Evolutionary conservation across 2,329 filamentous ascomycete genomes (phyloP), one percentile per base, ranked within the genome.

Genomic region (Aureobasidium pullulans): DNA sequence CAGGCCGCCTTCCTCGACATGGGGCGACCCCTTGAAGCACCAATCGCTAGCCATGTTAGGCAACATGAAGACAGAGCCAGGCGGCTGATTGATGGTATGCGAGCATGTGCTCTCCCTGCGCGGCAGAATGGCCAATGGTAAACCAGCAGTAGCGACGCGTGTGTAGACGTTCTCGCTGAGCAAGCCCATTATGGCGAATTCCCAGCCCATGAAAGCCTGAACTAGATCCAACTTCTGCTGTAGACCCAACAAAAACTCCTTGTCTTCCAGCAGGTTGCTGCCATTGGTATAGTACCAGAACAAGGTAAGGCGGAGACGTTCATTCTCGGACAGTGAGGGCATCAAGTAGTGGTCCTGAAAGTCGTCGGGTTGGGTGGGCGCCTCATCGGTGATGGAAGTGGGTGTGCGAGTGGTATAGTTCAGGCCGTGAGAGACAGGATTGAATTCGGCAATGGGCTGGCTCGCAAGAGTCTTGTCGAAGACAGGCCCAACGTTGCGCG

Each of bases 31-130:
- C 31, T 67, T 62, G 43, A 78, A 79, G 4, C 77, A 69, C 77
- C 76, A 79, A 54, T 79, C 77, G 4, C 71, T 63, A 6, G 67
- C 62, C 71, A 78, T 75, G 44, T 77, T 71, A 0, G 72, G 71
- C 0, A 79, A 39, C 16, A 72, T 67, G 52, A 79, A 78, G 0
- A 78, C 70, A 2, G 65, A 39, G 28, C 31, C 57, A 2, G 52
- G 23, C 9, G 59, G 37, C 15, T 61, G 59, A 28, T 57, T 61
- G 53, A 78, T 69, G 0, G 75, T 78, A 39, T 79, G 77, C 0
- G 76, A 71, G 64, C 77, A 79, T 0, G 74, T 70, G 10, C 71
- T 76, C 62, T 79, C 77, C 7, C 76, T 72, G 5, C 77, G 73
- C 0, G 77, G 77, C 3, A 79, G 62, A 8, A 76, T 68, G 15